Evolutionary conservation across 2,329 filamentous ascomycete genomes (phyloP), one percentile per base, ranked within the genome.

Genomic region (Mycogone perniciosa): DNA sequence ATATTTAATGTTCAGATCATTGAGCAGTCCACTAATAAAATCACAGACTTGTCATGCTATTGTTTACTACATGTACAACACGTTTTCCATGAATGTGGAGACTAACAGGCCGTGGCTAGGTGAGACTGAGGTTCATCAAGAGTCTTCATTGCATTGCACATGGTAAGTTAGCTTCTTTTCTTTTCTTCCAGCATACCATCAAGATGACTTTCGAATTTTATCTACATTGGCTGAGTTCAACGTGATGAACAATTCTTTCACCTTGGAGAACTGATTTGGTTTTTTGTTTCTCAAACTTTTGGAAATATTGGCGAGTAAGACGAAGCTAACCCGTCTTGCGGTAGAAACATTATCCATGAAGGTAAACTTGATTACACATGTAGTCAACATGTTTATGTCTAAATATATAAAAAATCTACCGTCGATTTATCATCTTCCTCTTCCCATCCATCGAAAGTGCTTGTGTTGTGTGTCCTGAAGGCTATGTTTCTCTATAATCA

Each of bases 191-290:
- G 35, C 50, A 48, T 55, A 60, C 68, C 71, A 74, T 69, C 58
- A 65, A 70, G 76, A 79, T 79, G 77, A 76, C 53, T 69, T 66
- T 61, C 64, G 64, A 20, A 42, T 66, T 68, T 68, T 69, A 66
- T 67, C 70, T 72, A 67, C 71, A 72, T 69, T 72, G 63, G 67
- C 76, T 71, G 77, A 80, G 70, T 77, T 75, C 69, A 74, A 70
- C 70, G 62, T 80, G 77, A 79, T 65, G 76, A 80, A 75, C 64
- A 64, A 66, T 59, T 63, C 62, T 66, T 74, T 79, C 77, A 80
- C 76, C 77, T 80, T 80, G 77, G 77, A 80, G 77, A 80, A 80
- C 77, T 80, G 77, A 80, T 65, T 26, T 56, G 62, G 58, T 58
- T 57, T 55, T 54, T 50, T 42, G 40, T 49, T 48, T 35, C 5